Conservation (phyloP, 2,329 filamentous ascomycete species). For the Leptosphaerulina australis region DNA sequence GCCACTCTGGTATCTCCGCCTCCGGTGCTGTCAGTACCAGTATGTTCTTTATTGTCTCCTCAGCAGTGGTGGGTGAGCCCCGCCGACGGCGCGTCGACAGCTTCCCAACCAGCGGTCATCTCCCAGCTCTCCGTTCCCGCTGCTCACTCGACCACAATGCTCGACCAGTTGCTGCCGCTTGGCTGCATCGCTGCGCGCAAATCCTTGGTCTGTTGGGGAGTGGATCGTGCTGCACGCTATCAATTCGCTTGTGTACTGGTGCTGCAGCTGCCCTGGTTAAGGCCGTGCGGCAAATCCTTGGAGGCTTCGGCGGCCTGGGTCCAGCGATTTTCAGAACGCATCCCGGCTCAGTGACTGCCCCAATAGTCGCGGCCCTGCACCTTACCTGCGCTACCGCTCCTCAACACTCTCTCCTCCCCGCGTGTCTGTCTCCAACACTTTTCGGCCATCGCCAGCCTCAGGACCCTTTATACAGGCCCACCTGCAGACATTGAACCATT, state of each 20-base stretch:
- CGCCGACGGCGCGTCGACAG: conserved; percentile 13
- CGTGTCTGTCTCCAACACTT: conserved; percentile 30
- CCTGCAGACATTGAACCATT: conserved; percentile 25
- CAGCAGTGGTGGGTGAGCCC: neutral
- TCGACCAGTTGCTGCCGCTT: conserved; percentile 41
- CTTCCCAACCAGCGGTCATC: neutral
- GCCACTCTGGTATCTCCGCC: conserved; percentile 10
- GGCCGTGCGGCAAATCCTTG: conserved; percentile 26
- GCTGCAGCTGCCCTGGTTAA: conserved; percentile 25
- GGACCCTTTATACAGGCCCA: conserved; percentile 38
- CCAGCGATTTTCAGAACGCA: conserved; percentile 37
- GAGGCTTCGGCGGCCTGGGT: conserved; percentile 24
- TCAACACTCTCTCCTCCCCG: conserved; percentile 39
- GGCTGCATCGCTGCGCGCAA: conserved; percentile 31
- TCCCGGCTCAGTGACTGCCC: conserved; percentile 36
- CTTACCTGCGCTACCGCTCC: conserved; percentile 39
- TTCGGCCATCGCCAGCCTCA: conserved; percentile 45
- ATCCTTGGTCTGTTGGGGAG: conserved; percentile 45
- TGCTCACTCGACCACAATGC: conserved; percentile 4
- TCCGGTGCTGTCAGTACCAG: conserved; percentile 22
- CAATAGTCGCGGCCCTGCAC: conserved; percentile 44
- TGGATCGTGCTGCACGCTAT: conserved; percentile 35
- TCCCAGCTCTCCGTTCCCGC: conserved; percentile 22
- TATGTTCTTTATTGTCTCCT: conserved; percentile 21
- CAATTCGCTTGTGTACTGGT: conserved; percentile 38